A percentile compares a stretch with the other conserved stretches of the same genome.
These are phyloP conservation scores for Ceratopteris richardii DNA, from an alignment of 75 land plant species.

Conservation along the genomic window DNA sequence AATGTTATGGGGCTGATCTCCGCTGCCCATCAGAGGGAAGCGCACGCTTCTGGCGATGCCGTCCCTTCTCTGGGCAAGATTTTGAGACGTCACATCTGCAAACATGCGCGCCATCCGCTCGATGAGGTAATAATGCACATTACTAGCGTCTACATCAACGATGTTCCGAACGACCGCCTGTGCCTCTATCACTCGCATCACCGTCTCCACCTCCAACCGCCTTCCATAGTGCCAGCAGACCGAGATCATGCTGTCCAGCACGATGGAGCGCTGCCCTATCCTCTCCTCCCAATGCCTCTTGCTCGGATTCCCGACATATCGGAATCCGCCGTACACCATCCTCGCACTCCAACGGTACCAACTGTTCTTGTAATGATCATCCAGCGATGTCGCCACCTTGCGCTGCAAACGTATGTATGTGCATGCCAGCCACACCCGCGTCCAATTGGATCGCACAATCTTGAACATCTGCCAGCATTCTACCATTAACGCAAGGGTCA, in stretches of 20 bases:
- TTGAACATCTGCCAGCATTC: slow-evolving; percentile 5
- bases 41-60: background rate
- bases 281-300: slow-evolving; percentile 3
- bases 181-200: background rate
- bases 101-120: slow-evolving; percentile 1
- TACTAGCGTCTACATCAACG: slow-evolving; percentile 2
- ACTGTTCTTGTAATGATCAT: background rate
- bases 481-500: background rate
- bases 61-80: background rate
- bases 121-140: slow-evolving; percentile 4
- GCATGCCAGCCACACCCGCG: slow-evolving; percentile 8
- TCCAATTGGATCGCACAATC: slow-evolving; percentile 5
- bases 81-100: background rate
- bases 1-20: background rate
- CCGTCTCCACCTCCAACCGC: slow-evolving; percentile 1
- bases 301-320: slow-evolving; percentile 4
- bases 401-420: background rate
- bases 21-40: background rate
- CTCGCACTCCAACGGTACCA: background rate
- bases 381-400: background rate
- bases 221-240: background rate
- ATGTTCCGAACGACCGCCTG: background rate
- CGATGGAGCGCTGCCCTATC: slow-evolving; percentile 6
- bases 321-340: slow-evolving; percentile 1
- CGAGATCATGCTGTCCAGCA: slow-evolving; percentile 1